phyloP scores from a whole-genome alignment of 2,329 filamentous ascomycete genomes.

The Colletotrichum karsti region DNA sequence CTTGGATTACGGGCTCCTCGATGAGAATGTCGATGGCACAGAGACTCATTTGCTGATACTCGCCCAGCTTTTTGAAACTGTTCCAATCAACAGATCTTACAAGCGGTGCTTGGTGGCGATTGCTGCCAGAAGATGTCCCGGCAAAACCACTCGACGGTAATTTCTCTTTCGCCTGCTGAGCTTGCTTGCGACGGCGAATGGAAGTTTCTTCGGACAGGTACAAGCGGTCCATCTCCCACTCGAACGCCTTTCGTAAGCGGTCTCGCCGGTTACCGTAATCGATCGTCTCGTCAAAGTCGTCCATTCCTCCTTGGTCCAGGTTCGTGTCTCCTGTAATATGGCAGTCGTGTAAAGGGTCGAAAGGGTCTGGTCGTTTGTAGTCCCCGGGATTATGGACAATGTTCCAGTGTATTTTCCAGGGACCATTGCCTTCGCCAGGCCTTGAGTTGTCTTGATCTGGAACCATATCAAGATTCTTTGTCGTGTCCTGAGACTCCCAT shows the following conservation, averaged over 20 bases:
- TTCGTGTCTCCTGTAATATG: not conserved
- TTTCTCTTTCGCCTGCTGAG: not conserved
- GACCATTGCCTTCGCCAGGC: too few species aligned
- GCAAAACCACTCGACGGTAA: too few species aligned
- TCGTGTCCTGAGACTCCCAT: too few species aligned
- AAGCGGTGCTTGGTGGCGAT: rapidly evolving
- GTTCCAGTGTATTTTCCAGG: too few species aligned
- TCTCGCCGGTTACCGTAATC: not conserved
- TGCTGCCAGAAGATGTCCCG: rapidly evolving
- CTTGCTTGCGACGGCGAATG: too few species aligned
- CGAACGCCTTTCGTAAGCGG: not conserved
- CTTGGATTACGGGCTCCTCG: not conserved
- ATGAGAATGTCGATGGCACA: not conserved
- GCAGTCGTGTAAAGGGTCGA: not conserved
- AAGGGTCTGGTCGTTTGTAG: not conserved
- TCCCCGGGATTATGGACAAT: too few species aligned
- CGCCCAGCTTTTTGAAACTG: not conserved
- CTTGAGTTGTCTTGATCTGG: not conserved
- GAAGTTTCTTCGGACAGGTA: not conserved
- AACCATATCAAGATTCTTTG: too few species aligned
- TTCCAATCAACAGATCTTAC: not conserved
- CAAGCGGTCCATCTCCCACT: not conserved
- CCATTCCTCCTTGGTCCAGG: too few species aligned
- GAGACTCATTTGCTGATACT: rapidly evolving
- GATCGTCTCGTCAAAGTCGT: not conserved